Base-by-base conservation (phyloP, 2,329 filamentous ascomycete species). In the Exophiala alcalophila region DNA sequence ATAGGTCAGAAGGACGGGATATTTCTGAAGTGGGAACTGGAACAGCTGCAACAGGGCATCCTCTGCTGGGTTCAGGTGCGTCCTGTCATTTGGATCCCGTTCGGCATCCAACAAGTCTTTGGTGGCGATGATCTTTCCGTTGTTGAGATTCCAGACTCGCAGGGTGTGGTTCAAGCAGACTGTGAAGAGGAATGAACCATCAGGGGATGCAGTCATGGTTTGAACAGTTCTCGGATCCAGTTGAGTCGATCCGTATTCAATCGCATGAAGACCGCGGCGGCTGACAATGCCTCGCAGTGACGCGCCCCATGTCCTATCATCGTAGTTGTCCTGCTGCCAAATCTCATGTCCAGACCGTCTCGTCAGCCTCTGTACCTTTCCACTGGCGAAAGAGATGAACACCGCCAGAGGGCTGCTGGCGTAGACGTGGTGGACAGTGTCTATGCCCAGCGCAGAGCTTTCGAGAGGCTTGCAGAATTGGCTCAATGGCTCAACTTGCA, bases 141-240 rank as follows among this genome's bases (percentile, higher is more conserved):
- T 86, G n/a, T 78, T 72, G 21, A 91, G 72, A 59, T 94, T 92
- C 91, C 92, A 97, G 26, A 92, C 81, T 58, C 89, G 83, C 60
- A 98, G 69, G 8, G 81, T 83, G 61, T 98, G 90, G 56, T 98
- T 90, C 47, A 98, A 71, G 51, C 86, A 92, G 34, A 95, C 80
- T 0, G 90, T 90, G 57, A 95, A 86, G 7, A 82, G 62, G 41
- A 72, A 68, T 2, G 64, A 66, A 40, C 69, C 65, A 41, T 72
- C 68, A 6, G 68, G 66, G 4, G 68, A 71, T 20, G 65, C 65
- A 16, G 61, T 61, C 51, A 73, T 68, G 20, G 68, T 62, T 53
- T 68, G 67, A 25, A 67, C 63, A 9, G 64, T 64, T 43, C 62
- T 66, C n/a, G 61, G 50, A 44, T 72, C 70, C 27, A 71, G 58